phyloP scores from a whole-genome alignment of 495 filamentous ascomycete species.

The Penicillium samsonianum region DNA sequence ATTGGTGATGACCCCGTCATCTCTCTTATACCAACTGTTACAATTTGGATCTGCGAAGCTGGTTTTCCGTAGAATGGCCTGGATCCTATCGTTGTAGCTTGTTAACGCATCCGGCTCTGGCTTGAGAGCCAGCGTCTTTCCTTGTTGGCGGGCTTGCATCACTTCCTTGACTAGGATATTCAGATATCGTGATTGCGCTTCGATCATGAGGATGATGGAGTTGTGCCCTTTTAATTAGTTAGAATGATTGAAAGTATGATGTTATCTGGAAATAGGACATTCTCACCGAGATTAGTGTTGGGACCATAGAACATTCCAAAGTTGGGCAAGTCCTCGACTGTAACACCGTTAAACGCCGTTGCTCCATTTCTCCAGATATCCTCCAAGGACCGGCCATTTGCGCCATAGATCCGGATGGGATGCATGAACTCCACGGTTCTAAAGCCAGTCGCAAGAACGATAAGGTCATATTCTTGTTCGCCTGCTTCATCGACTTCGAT shows the following conservation, averaged over 20 bases:
- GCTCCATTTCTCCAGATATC: conserved; percentile 54
- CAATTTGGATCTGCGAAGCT: conserved; percentile 57
- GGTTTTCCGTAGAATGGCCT: conserved; percentile 40
- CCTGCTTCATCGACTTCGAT: conserved; percentile 44
- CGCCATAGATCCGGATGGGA: conserved; percentile 53
- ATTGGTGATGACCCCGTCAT: conserved; percentile 55
- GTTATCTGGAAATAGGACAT: background rate
- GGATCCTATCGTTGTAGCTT: conserved; percentile 49
- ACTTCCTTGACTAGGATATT: conserved; percentile 46
- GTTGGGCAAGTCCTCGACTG: conserved; percentile 53
- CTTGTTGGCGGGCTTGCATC: conserved; percentile 36
- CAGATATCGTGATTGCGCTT: conserved; percentile 56
- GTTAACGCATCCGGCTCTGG: conserved; percentile 39
- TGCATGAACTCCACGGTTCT: conserved; percentile 56
- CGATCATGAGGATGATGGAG: conserved; percentile 61
- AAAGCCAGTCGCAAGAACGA: conserved; percentile 59
- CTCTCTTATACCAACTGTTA: conserved; percentile 58
- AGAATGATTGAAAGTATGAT: background rate
- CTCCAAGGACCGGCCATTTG: conserved; percentile 38
- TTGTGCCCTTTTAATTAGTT: conserved; percentile 42
- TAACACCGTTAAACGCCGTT: conserved; percentile 48
- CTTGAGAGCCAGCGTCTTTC: conserved; percentile 39
- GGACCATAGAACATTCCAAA: conserved; percentile 61
- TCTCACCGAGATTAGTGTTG: conserved; percentile 55
- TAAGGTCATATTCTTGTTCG: conserved; percentile 52